Evolutionary conservation across 1,139 yeast genomes (phyloP).

Genomic region (Pneumocystis carinii): DNA sequence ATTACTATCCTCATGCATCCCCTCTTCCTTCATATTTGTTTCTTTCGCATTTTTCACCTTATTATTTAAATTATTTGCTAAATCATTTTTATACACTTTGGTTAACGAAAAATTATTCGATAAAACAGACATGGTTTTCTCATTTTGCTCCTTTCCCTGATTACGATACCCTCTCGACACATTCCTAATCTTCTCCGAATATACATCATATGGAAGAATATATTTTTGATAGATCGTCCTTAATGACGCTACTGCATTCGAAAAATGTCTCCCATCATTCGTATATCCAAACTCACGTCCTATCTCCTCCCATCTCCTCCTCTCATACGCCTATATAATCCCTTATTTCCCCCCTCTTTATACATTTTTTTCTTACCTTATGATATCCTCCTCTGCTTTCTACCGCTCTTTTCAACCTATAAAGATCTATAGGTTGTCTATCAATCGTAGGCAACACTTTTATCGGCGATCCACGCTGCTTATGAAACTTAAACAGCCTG

Average conservation of each 20-base stretch:
- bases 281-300: slow-evolving; percentile 67
- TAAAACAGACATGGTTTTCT: neutral
- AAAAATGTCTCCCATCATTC: slow-evolving; percentile 52
- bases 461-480: slow-evolving; percentile 18
- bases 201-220: slow-evolving; percentile 25
- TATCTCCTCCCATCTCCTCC: slow-evolving; percentile 30
- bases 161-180: neutral
- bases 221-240: slow-evolving; percentile 34
- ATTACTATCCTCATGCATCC: neutral
- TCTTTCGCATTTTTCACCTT: neutral
- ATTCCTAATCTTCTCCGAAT: slow-evolving; percentile 15
- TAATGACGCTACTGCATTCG: slow-evolving; percentile 42
- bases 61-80: neutral
- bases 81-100: neutral
- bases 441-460: slow-evolving; percentile 25
- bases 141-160: slow-evolving; percentile 2
- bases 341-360: no score
- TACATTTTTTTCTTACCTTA: slow-evolving; percentile 17
- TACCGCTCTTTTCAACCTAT: slow-evolving; percentile 25
- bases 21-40: neutral
- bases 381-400: slow-evolving; percentile 27
- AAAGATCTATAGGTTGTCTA: slow-evolving; percentile 27
- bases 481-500: slow-evolving; percentile 24
- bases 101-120: neutral
- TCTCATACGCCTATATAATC: slow-evolving; percentile 6